Percentiles rank a stretch among this genome's conserved stretches.
Evolutionary conservation across 371 early-diverging fungal species (phyloP).

Genomic region (Funneliformis caledonium): DNA sequence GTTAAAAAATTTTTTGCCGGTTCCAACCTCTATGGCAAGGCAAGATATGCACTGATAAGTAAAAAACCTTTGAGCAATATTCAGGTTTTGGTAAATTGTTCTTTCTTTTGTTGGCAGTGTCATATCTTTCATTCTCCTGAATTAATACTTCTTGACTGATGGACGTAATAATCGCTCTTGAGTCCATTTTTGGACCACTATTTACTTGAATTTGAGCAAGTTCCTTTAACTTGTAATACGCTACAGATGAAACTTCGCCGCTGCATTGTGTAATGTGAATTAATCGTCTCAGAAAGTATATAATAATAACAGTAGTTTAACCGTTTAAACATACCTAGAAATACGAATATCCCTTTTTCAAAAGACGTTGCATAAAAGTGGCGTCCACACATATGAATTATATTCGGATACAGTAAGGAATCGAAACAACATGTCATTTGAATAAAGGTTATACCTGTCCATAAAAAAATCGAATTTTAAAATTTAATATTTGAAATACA

Average conservation of each 20-base stretch:
- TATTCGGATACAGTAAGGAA: background rate
- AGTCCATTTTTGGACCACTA: background rate
- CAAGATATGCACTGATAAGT: background rate
- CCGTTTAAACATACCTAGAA: background rate
- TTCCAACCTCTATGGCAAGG: background rate
- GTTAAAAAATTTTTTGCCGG: too few relatives aligned
- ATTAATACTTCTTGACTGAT: constrained; percentile 16
- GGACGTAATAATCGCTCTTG: background rate
- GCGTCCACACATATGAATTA: background rate
- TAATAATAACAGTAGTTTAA: background rate
- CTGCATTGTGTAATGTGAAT: background rate
- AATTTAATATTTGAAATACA: background rate
- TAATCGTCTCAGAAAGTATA: background rate
- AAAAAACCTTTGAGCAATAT: constrained; percentile 24
- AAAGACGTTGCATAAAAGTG: background rate
- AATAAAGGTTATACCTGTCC: background rate
- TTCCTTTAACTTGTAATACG: constrained; percentile 13
- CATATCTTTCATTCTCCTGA: background rate
- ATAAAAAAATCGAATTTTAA: background rate
- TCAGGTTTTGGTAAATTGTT: constrained; percentile 13
- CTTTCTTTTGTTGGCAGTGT: background rate
- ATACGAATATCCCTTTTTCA: background rate
- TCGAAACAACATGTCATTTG: background rate
- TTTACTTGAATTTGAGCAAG: constrained; percentile 9
- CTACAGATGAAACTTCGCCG: background rate